These are phyloP conservation scores for Pseudogymnoascus sp. DNA, from an alignment of 2,329 filamentous ascomycete genomes.

Conservation along the genomic window DNA sequence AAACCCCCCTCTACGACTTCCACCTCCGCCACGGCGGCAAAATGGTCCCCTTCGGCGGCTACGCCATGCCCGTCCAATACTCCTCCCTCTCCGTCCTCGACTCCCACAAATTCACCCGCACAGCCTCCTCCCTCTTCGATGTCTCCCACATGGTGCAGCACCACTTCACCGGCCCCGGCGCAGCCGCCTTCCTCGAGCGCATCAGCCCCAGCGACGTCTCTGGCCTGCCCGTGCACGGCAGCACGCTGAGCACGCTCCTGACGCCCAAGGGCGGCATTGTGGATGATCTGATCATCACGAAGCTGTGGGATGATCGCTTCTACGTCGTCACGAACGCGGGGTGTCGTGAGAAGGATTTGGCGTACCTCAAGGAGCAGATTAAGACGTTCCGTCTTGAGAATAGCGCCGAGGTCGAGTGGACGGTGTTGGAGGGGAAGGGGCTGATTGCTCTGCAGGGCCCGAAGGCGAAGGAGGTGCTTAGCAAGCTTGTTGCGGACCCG, in stretches of 20 bases:
- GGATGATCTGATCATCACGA: constrained; percentile 87
- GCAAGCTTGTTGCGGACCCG: constrained; percentile 49
- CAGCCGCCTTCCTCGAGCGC: constrained; percentile 71
- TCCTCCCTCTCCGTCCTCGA: constrained; percentile 66
- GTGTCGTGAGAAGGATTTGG: constrained; percentile 80
- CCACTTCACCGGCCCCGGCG: constrained; percentile 71
- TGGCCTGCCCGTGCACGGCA: constrained; percentile 57
- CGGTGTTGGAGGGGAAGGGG: constrained; percentile 63
- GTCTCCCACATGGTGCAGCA: constrained; percentile 97
- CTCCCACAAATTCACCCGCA: constrained; percentile 83
- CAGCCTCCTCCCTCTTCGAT: constrained; percentile 86
- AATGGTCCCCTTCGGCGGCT: constrained; percentile 95
- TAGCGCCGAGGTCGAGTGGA: constrained; percentile 54
- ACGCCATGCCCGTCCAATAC: constrained; percentile 90
- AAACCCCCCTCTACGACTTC: constrained; percentile 71
- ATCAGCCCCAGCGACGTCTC: constrained; percentile 72
- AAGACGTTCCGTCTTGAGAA: constrained; percentile 45
- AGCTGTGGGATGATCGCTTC: constrained; percentile 65
- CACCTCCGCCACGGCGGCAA: constrained; percentile 75
- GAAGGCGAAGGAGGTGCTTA: constrained; percentile 61
- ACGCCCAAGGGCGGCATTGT: constrained; percentile 85
- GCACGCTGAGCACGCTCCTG: constrained; percentile 77
- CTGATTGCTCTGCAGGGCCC: constrained; percentile 89
- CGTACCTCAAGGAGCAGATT: constrained; percentile 67
- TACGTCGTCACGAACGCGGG: constrained; percentile 95